Conservation (phyloP, 768 basidiomycete genomes). For the Trametes gibbosa region DNA sequence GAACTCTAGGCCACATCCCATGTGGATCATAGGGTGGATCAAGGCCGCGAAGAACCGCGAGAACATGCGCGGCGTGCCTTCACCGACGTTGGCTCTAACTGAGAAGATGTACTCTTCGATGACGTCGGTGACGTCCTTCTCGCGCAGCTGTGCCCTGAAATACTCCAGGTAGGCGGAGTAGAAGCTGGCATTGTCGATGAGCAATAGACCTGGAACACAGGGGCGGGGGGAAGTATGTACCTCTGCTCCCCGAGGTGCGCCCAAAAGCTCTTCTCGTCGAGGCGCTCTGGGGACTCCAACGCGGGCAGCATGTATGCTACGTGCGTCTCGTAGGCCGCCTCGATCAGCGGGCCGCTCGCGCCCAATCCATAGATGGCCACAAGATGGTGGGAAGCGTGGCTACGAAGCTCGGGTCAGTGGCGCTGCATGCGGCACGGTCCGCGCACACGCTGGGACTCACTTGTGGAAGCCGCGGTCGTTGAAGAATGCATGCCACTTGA, state of each 20-base stretch:
- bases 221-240: slow-evolving; percentile 32
- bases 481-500: slow-evolving; percentile 47
- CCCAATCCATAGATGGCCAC: slow-evolving; percentile 53
- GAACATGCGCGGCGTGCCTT: slow-evolving; percentile 51
- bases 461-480: slow-evolving; percentile 49
- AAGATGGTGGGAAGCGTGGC: slow-evolving; percentile 6
- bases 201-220: not conserved
- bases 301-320: slow-evolving; percentile 37
- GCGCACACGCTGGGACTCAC: slow-evolving; percentile 31
- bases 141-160: slow-evolving; percentile 42
- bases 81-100: slow-evolving; percentile 21
- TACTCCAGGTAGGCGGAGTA: slow-evolving; percentile 58
- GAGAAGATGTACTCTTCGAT: slow-evolving; percentile 68
- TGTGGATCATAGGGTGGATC: slow-evolving; percentile 64
- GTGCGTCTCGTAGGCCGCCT: slow-evolving; percentile 42
- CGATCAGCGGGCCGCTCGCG: slow-evolving; percentile 40
- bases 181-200: slow-evolving; percentile 38
- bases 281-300: slow-evolving; percentile 42
- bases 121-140: slow-evolving; percentile 41
- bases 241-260: slow-evolving; percentile 56
- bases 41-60: slow-evolving; percentile 53
- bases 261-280: slow-evolving; percentile 47
- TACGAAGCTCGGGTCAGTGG: not conserved
- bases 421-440: too few species aligned
- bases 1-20: slow-evolving; percentile 64